Conservation (phyloP, 805 yeast species). For the Torulaspora indica region DNA sequence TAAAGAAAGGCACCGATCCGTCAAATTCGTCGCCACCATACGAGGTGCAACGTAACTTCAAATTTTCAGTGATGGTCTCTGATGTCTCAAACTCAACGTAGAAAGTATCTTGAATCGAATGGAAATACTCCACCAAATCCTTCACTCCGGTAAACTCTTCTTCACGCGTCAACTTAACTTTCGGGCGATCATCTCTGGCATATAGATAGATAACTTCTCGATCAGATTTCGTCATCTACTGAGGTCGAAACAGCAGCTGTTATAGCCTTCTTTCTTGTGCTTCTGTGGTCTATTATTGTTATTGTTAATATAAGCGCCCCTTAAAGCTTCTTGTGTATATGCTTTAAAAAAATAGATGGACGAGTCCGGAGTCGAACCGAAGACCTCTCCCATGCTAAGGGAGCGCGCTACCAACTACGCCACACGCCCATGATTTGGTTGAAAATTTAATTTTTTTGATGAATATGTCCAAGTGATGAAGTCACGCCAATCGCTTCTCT, state of each 20-base stretch:
- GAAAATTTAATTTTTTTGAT: too few relatives aligned
- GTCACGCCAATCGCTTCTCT: too few relatives aligned
- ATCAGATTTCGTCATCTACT: slow-evolving; percentile 8
- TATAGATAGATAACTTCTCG: slow-evolving; percentile 26
- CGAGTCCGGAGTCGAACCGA: slow-evolving; percentile 79
- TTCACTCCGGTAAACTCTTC: slow-evolving; percentile 12
- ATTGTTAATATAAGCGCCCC: neutral
- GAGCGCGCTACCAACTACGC: slow-evolving; percentile 83
- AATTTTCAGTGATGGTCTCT: slow-evolving; percentile 32
- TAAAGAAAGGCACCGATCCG: slow-evolving; percentile 23
- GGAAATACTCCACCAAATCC: slow-evolving; percentile 19
- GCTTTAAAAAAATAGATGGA: slow-evolving; percentile 40
- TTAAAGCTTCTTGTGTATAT: neutral
- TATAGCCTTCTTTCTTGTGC: neutral
- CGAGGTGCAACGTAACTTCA: slow-evolving; percentile 24
- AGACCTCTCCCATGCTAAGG: slow-evolving; percentile 78
- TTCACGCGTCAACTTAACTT: slow-evolving; percentile 26
- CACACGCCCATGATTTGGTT: slow-evolving; percentile 53
- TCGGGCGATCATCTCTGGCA: slow-evolving; percentile 26
- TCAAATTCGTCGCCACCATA: slow-evolving; percentile 12
- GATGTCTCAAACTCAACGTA: slow-evolving; percentile 24
- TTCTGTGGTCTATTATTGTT: neutral
- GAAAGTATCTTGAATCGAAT: slow-evolving; percentile 26
- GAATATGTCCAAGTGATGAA: too few relatives aligned
- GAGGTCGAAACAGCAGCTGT: neutral